A percentile compares a stretch with the other conserved stretches of the same genome.
Conservation (phyloP, 2,329 filamentous ascomycete genomes). For the Arthrobotrys musiformis region DNA sequence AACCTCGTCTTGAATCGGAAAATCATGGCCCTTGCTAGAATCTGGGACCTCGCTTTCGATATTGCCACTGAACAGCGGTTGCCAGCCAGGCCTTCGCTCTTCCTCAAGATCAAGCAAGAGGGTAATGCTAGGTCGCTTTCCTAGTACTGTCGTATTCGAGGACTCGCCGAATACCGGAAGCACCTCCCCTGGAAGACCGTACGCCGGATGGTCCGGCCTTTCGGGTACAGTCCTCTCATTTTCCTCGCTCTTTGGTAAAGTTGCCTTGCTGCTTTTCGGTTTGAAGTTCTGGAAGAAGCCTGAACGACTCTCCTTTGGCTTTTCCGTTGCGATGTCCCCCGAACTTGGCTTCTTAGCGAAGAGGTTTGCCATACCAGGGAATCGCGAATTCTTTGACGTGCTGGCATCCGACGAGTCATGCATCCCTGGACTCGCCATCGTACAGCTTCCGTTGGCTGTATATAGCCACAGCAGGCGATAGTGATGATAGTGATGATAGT, state of each 20-base stretch:
- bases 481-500: not conserved
- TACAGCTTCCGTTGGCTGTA: too few species aligned
- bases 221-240: not conserved
- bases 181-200: not conserved
- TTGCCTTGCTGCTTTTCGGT: conserved; percentile 1
- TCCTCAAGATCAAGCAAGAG: conserved; percentile 22
- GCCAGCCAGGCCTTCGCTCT: conserved; percentile 6
- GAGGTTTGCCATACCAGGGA: conserved; percentile 5
- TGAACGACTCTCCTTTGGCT: conserved; percentile 3
- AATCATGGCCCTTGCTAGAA: not conserved
- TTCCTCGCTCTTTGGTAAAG: conserved; percentile 3
- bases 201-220: conserved; percentile 13
- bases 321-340: not conserved
- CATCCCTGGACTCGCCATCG: not conserved
- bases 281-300: conserved; percentile 33
- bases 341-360: conserved; percentile 23
- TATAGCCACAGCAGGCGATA: not conserved
- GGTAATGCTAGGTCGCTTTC: not conserved
- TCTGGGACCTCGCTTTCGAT: conserved; percentile 30
- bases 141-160: not conserved
- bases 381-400: not conserved
- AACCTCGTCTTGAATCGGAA: too few species aligned
- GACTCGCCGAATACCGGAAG: not conserved
- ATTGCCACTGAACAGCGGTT: conserved; percentile 26
- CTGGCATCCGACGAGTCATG: not conserved